phyloP scores from a whole-genome alignment of 2,329 filamentous ascomycete species.

The Paraconiothyrium sp. region DNA sequence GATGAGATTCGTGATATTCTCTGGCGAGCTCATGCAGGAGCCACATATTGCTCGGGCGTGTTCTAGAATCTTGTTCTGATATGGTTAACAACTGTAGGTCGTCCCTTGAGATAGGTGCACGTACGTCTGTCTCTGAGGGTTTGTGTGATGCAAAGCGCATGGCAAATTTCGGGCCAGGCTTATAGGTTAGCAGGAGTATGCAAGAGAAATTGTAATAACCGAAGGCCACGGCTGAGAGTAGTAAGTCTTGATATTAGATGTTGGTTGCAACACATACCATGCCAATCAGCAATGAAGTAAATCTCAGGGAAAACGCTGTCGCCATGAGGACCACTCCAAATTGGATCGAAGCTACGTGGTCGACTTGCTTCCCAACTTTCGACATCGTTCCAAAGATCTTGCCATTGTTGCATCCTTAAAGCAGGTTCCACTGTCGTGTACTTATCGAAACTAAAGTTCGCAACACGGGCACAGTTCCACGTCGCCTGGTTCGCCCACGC shows the following conservation, averaged over 20 bases:
- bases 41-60: slow-evolving; percentile 17
- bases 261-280: slow-evolving; percentile 27
- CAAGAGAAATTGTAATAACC: slow-evolving; percentile 41
- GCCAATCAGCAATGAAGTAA: slow-evolving; percentile 45
- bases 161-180: slow-evolving; percentile 40
- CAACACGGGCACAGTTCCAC: slow-evolving; percentile 42
- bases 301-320: slow-evolving; percentile 34
- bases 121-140: slow-evolving; percentile 34
- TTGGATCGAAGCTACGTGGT: slow-evolving; percentile 39
- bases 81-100: slow-evolving; percentile 35
- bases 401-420: slow-evolving; percentile 28
- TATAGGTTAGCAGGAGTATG: slow-evolving; percentile 42
- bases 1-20: slow-evolving; percentile 9
- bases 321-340: slow-evolving; percentile 33
- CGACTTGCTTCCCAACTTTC: slow-evolving; percentile 36
- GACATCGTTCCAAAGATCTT: slow-evolving; percentile 34
- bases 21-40: slow-evolving; percentile 12
- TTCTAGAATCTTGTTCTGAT: slow-evolving; percentile 11
- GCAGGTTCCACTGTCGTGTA: slow-evolving; percentile 25
- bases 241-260: background rate
- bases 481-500: slow-evolving; percentile 46
- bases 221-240: slow-evolving; percentile 32
- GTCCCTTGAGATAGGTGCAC: background rate
- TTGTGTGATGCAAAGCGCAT: slow-evolving; percentile 29
- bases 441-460: slow-evolving; percentile 44